phyloP scores from a whole-genome alignment of 768 basidiomycete species.

The Tephrocybe sp. region DNA sequence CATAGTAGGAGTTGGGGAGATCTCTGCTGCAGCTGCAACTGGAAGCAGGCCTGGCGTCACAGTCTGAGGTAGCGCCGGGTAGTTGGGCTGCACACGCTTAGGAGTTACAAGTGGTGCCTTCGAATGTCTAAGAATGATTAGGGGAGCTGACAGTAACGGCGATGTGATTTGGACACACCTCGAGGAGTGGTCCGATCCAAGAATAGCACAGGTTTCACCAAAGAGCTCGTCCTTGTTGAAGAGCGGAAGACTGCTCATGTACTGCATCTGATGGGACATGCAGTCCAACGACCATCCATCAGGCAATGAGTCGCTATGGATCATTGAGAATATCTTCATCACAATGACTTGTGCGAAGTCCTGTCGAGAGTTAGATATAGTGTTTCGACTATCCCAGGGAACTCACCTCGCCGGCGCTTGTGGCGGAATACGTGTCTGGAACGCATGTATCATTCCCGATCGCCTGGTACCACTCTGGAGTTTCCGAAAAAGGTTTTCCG shows the following conservation, averaged over 20 bases:
- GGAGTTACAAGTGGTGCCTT: slow-evolving; percentile 8
- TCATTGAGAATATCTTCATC: slow-evolving; percentile 22
- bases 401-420: slow-evolving; percentile 26
- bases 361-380: slow-evolving; percentile 11
- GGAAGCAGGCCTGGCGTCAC: background rate
- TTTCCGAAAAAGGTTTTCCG: slow-evolving; percentile 17
- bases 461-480: slow-evolving; percentile 20
- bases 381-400: background rate
- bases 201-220: slow-evolving; percentile 25
- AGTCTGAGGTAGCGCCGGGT: slow-evolving; percentile 2
- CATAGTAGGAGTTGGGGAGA: background rate
- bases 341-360: slow-evolving; percentile 32
- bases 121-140: slow-evolving; percentile 10
- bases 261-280: slow-evolving; percentile 29
- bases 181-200: slow-evolving; percentile 8
- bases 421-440: slow-evolving; percentile 28
- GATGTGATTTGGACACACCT: slow-evolving; percentile 4
- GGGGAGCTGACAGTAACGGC: background rate
- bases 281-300: slow-evolving; percentile 24
- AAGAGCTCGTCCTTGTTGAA: slow-evolving; percentile 27
- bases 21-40: slow-evolving; percentile 1
- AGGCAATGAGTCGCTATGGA: slow-evolving; percentile 22
- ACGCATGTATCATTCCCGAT: slow-evolving; percentile 27
- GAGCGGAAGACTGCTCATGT: slow-evolving; percentile 20
- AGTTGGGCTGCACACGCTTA: slow-evolving; percentile 6